phyloP scores from a whole-genome alignment of 371 early-diverging fungal species.

The Mucor velutinosus region DNA sequence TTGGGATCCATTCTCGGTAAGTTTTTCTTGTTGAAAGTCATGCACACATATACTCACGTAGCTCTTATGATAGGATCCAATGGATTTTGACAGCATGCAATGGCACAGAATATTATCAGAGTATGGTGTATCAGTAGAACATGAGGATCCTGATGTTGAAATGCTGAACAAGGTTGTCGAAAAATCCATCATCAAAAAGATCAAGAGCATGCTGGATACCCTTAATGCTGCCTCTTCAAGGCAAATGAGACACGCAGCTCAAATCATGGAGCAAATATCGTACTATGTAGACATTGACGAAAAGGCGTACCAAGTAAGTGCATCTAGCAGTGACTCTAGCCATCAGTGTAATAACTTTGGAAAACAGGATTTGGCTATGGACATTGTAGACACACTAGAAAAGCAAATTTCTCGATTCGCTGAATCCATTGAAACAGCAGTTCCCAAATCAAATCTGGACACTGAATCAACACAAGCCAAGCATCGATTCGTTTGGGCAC shows the following conservation, averaged over 20 bases:
- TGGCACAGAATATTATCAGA: slow-evolving; percentile 56
- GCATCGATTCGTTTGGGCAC: slow-evolving; percentile 37
- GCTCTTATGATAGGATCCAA: slow-evolving; percentile 17
- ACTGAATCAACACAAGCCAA: slow-evolving; percentile 26
- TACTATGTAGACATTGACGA: slow-evolving; percentile 47
- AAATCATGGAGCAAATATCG: slow-evolving; percentile 44
- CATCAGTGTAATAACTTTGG: not conserved
- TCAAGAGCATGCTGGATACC: slow-evolving; percentile 36
- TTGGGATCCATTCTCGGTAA: slow-evolving; percentile 63
- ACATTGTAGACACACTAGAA: slow-evolving; percentile 28
- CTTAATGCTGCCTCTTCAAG: slow-evolving; percentile 34
- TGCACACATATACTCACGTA: not conserved
- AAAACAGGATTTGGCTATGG: slow-evolving; percentile 29
- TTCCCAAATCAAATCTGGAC: slow-evolving; percentile 12
- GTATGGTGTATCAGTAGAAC: slow-evolving; percentile 48
- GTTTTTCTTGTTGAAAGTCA: not conserved
- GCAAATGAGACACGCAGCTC: slow-evolving; percentile 41
- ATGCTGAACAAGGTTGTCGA: slow-evolving; percentile 62
- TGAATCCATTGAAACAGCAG: slow-evolving; percentile 26
- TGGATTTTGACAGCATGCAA: slow-evolving; percentile 56
- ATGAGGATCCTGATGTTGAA: slow-evolving; percentile 58
- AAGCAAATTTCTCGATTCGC: slow-evolving; percentile 32
- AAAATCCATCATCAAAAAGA: slow-evolving; percentile 40
- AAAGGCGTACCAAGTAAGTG: slow-evolving; percentile 38
- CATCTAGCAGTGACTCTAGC: not conserved